Base-by-base conservation (phyloP, 441 rosid species). In the Populus hybrid region DNA sequence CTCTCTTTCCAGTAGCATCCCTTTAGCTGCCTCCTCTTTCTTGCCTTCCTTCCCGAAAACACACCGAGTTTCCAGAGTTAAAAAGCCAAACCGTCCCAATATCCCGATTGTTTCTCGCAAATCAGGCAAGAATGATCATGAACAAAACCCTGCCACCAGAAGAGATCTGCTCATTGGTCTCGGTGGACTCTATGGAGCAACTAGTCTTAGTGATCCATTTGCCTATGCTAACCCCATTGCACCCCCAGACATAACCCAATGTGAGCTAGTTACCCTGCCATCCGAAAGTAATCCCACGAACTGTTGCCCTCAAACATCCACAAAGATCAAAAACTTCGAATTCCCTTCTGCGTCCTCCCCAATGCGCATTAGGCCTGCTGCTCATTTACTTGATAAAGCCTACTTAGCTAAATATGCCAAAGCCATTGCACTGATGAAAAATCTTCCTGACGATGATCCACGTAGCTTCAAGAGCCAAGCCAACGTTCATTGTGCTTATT, bases 391-490 rank as follows among this genome's bases (percentile, higher is more conserved):
- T 6, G 77, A 76, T 45, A 69, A 79, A 9, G 87, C 78, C 14
- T 89, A 88, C 84, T 31, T 81, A 6, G 90, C 87, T 16, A 89
- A 90, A 56, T 90, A 85, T 74, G 10, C 78, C 10, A 90, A 82
- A 79, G 92, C 94, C 50, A 18, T 88, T 21, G 80, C 79, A 79
- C 90, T 88, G 76, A 90, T 90, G 94, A 90, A 87, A 74, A 88
- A 87, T 56, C 86, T 90, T 1, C 94, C 94, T 0, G 87, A 76
- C 3, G 83, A 88, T 18, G 94, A 90, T 64, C 92, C 94, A 3
- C 83, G 94, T 24, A 90, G 71, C 84, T 90, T 89, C 84, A 80
- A 5, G 69, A 90, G 87, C 56, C 94, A 90, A 77, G 92, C 91
- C 6, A 77, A 84, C 31, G 72, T 90, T 50, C 92, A 89, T 23